Conservation (phyloP, 305 asterid genomes). For the Fraxinus greggii region DNA sequence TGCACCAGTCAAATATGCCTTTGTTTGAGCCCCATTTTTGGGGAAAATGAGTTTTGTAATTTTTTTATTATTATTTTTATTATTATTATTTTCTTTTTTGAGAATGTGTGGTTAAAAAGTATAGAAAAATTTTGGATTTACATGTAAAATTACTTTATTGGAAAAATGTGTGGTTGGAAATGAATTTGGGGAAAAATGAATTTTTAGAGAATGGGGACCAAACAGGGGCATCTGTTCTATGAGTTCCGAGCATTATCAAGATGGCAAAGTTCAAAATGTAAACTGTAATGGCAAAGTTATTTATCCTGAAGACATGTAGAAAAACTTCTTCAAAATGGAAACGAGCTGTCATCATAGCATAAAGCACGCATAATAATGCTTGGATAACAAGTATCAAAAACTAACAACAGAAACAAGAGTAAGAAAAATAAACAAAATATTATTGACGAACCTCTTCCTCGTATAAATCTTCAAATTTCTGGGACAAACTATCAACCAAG, state of each 20-base stretch:
- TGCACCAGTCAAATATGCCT: background rate
- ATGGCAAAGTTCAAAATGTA: background rate
- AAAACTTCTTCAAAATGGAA: background rate
- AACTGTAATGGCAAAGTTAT: background rate
- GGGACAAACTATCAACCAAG: slow-evolving; percentile 56
- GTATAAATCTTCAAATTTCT: slow-evolving; percentile 67
- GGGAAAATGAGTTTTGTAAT: background rate
- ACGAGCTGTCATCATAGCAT: background rate
- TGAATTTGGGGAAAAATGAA: background rate
- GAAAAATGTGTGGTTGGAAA: background rate
- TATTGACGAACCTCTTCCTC: slow-evolving; percentile 64
- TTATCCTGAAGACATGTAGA: background rate
- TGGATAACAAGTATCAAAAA: background rate
- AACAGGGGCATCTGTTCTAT: background rate
- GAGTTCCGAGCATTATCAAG: background rate
- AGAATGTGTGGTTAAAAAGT: background rate
- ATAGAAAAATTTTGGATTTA: background rate
- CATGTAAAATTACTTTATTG: background rate
- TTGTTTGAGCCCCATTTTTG: background rate
- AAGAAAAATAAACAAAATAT: slow-evolving; percentile 14
- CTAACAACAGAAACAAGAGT: background rate
- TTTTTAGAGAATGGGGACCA: background rate
- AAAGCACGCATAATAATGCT: background rate
- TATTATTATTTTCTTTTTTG: background rate
- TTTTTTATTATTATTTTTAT: too few relatives aligned